Evolutionary conservation across 805 yeast genomes (phyloP), one percentile per base, ranked within the genome.

Genomic region (Ogataea ramenticola): DNA sequence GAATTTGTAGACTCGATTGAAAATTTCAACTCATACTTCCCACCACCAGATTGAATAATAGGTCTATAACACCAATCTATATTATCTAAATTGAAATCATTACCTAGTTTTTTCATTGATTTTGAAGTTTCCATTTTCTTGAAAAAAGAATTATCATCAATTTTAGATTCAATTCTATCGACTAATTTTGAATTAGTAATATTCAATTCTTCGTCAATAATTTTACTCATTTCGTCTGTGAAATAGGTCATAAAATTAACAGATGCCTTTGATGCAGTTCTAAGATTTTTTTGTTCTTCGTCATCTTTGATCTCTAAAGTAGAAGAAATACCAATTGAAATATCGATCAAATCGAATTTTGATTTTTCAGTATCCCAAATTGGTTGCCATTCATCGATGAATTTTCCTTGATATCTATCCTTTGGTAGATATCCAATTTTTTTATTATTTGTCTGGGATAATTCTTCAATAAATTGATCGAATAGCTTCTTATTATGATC

Each of bases 51-150:
- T 66, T 88, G 95, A 43, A 89, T 75, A 42, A 89, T 86, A 26
- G 98, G 97, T 44, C 89, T 79, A 62, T 86, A 88, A 51, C 95
- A 86, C 96, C 97, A 91, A 61, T 91, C 98, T 19, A 91, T 66
- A 49, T 79, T 76, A 48, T 77, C 79, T 5, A 82, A 69, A 55
- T 88, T 95, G 48, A 89, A 83, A 43, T 84, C 91, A 30, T 75
- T 68, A 39, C 84, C 82, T 40, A 78, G 60, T 50, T 75, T 74
- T 55, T 80, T 77, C 55, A 77, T 59, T 20, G 58, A 42, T 33
- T 77, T 79, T 44, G 66, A 57, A 3, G 67, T 65, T 14, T 70
- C 70, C 62, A 71, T 71, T 35, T 64, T 61, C 45, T 72, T 72
- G 61, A 82, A 77, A 67, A 85, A 84, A 52, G 77, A 79, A n/a